Evolutionary conservation across 805 yeast genomes (phyloP), one percentile per base, ranked within the genome.

Genomic region (Candida methanosorbosa): DNA sequence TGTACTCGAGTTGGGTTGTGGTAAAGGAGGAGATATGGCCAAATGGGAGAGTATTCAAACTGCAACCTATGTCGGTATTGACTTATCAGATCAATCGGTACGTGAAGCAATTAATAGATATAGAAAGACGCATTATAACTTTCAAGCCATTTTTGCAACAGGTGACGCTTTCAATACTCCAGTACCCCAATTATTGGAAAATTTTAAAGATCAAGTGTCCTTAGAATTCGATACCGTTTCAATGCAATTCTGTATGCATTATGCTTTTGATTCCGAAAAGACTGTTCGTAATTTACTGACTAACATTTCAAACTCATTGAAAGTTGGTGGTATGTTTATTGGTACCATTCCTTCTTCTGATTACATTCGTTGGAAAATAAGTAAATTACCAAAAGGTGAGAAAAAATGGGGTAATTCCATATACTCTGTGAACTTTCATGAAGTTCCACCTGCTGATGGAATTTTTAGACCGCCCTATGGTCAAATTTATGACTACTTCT

Each of bases 261-360:
- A 92, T 62, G 95, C 97, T 0, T 92, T 87, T 61, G 92, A 83
- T 46, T 68, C 81, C 5, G 97, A 87, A 53, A 75, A 70, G 24
- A 82, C 84, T 40, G 88, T 87, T 1, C 71, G 86, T 43, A 72
- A 68, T 30, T 63, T 88, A 45, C 61, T 92, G 32, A 67, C 70
- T 23, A 92, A 92, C 50, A 81, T 92, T 7, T 68, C 94, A 3
- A 65, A 75, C 38, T 78, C 88, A 0, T 67, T 92, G 38, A 74
- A 72, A 45, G 66, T 77, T 2, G 97, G 96, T 2, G 98, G 98
- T 0, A 66, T 68, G 37, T 90, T 94, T 45, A 72, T 92, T 38
- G 98, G 97, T 2, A 92, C 99, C 0, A 85, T 90, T 24, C 97
- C 98, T 2, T 84, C 87, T 34, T 77, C 94, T 1, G 96, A 87